A percentile compares a stretch with the other conserved stretches of the same genome.
These are phyloP conservation scores for Penicillium sp. DNA, from an alignment of 2,329 filamentous ascomycete species.

Conservation along the genomic window DNA sequence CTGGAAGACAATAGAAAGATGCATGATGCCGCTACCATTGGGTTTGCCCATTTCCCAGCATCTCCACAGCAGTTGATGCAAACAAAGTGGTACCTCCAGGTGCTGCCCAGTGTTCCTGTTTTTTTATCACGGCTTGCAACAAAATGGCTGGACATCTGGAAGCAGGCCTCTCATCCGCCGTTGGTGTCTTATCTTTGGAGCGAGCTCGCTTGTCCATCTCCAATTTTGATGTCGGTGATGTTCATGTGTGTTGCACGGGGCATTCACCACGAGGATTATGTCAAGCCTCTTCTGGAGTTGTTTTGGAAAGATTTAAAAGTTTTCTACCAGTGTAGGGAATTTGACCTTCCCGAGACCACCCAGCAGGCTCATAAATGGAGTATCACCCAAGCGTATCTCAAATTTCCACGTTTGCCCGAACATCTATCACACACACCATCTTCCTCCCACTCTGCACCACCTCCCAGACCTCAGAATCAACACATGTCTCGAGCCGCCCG, in stretches of 20 bases:
- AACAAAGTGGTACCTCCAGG: slow-evolving; percentile 34
- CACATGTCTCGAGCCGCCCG: not conserved
- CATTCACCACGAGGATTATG: not conserved
- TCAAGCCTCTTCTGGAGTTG: not conserved
- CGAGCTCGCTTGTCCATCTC: not conserved
- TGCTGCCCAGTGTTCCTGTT: slow-evolving; percentile 40
- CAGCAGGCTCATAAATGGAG: not conserved
- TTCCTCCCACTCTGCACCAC: not conserved
- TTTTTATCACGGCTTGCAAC: slow-evolving; percentile 48
- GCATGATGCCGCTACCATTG: not conserved
- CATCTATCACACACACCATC: not conserved
- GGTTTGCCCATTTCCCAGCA: slow-evolving; percentile 44
- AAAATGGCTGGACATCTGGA: slow-evolving; percentile 40
- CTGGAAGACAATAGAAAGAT: slow-evolving; percentile 10
- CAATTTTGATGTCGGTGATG: slow-evolving; percentile 7
- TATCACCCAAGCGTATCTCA: not conserved
- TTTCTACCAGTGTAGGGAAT: not conserved
- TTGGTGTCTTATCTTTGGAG: not conserved
- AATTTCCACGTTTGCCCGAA: not conserved
- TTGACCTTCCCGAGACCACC: not conserved
- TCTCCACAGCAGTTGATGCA: slow-evolving; percentile 15
- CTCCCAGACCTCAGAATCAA: not conserved
- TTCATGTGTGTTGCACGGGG: slow-evolving; percentile 1
- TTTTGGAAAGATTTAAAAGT: not conserved
- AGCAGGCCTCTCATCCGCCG: not conserved